A percentile compares a stretch with the other conserved stretches of the same genome.
Conservation (phyloP, 768 basidiomycete species). For the Imleria badia region DNA sequence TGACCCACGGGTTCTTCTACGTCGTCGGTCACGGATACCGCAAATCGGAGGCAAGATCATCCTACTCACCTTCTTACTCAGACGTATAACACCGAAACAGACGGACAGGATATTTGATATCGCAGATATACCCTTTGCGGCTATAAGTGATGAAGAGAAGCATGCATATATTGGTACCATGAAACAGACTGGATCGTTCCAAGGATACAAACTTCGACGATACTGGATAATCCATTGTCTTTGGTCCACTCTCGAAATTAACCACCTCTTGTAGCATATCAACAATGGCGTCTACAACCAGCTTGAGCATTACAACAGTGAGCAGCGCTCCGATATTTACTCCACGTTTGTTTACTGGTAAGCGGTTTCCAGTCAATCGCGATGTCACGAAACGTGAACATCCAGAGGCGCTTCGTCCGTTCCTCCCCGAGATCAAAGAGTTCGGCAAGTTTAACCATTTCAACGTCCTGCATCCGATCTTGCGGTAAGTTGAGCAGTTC, state of each 20-base stretch:
- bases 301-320: slow-evolving; percentile 63
- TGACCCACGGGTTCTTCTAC: slow-evolving; percentile 43
- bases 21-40: slow-evolving; percentile 39
- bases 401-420: slow-evolving; percentile 48
- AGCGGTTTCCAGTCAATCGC: slow-evolving; percentile 45
- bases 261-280: slow-evolving; percentile 45
- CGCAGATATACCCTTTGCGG: slow-evolving; percentile 45
- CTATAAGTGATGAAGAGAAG: slow-evolving; percentile 45
- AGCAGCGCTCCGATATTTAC: slow-evolving; percentile 9
- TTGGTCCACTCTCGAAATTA: neutral
- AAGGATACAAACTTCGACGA: slow-evolving; percentile 52
- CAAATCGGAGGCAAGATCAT: slow-evolving; percentile 34
- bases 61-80: neutral
- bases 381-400: slow-evolving; percentile 48
- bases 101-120: slow-evolving; percentile 49
- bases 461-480: slow-evolving; percentile 48
- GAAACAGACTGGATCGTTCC: slow-evolving; percentile 46
- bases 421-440: slow-evolving; percentile 50
- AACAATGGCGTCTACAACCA: slow-evolving; percentile 63
- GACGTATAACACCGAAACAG: slow-evolving; percentile 38
- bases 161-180: slow-evolving; percentile 38
- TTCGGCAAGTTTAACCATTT: slow-evolving; percentile 53
- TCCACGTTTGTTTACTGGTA: neutral
- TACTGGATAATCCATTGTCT: slow-evolving; percentile 42
- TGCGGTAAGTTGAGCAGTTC: slow-evolving; percentile 33